phyloP scores from a whole-genome alignment of 2,329 filamentous ascomycete genomes.

The Botryotinia convoluta region DNA sequence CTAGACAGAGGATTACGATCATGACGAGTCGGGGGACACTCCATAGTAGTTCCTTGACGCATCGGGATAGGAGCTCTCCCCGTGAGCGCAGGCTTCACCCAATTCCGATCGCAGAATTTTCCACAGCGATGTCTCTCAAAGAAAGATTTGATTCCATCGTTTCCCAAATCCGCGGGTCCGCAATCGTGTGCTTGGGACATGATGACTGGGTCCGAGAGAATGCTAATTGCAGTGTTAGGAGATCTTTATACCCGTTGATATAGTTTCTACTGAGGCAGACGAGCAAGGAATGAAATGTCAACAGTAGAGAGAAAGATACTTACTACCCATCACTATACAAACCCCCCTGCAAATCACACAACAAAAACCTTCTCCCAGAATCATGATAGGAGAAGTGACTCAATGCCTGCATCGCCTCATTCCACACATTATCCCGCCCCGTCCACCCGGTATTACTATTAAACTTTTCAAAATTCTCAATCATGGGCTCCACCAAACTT shows the following conservation, averaged over 20 bases:
- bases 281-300: not conserved
- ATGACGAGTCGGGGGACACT: not conserved
- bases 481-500: conserved; percentile 18
- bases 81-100: not conserved
- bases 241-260: not conserved
- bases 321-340: conserved; percentile 19
- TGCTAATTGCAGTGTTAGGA: not conserved
- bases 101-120: conserved; percentile 4
- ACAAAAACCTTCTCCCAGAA: not conserved
- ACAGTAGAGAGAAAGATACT: not conserved
- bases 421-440: not conserved
- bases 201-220: conserved; percentile 20
- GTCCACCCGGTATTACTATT: conserved; percentile 21
- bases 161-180: conserved; percentile 18
- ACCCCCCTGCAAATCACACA: conserved; percentile 22
- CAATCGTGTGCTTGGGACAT: conserved; percentile 14
- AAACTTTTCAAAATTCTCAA: conserved; percentile 22
- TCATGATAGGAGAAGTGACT: conserved; percentile 22
- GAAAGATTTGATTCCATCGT: conserved; percentile 16
- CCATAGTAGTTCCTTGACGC: conserved; percentile 7
- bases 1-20: not conserved
- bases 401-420: conserved; percentile 20
- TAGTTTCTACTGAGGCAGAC: not conserved
- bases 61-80: not conserved
- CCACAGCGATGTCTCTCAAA: conserved; percentile 18